Conservation (phyloP, 495 filamentous ascomycete genomes). For the Gamarada debralockiae region DNA sequence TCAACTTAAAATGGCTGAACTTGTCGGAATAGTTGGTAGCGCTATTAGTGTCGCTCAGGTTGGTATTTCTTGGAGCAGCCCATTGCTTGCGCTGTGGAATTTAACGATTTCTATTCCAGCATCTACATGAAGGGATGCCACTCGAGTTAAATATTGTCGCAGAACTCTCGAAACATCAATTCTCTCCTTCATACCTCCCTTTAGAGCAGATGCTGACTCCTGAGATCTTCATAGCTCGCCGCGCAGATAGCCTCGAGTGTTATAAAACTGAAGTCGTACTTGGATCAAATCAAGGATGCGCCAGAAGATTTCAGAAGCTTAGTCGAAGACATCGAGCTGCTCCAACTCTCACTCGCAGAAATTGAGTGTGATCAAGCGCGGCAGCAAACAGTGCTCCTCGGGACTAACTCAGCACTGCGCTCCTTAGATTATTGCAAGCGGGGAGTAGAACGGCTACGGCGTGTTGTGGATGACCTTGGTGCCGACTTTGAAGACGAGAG, state of each 20-base stretch:
- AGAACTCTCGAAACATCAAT: too few species aligned
- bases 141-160: too few species aligned
- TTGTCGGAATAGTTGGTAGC: too few species aligned
- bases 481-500: conserved; percentile 18
- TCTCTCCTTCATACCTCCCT: too few species aligned
- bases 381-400: conserved; percentile 12
- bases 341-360: conserved; percentile 24
- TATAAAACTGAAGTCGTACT: conserved; percentile 29
- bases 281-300: conserved; percentile 31
- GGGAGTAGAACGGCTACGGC: not conserved
- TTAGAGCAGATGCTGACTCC: too few species aligned
- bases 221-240: too few species aligned
- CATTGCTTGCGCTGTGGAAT: too few species aligned
- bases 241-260: conserved; percentile 26
- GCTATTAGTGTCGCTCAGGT: too few species aligned
- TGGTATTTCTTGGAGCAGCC: too few species aligned
- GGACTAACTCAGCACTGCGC: conserved; percentile 9
- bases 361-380: conserved; percentile 19
- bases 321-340: conserved; percentile 27
- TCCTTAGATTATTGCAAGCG: conserved; percentile 9
- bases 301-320: conserved; percentile 28
- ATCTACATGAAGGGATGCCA: too few species aligned
- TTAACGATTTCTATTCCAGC: too few species aligned
- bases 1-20: too few species aligned
- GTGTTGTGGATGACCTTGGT: conserved; percentile 20